Base-by-base conservation (phyloP, 2,329 filamentous ascomycete genomes). In the Calonectria honghensis region DNA sequence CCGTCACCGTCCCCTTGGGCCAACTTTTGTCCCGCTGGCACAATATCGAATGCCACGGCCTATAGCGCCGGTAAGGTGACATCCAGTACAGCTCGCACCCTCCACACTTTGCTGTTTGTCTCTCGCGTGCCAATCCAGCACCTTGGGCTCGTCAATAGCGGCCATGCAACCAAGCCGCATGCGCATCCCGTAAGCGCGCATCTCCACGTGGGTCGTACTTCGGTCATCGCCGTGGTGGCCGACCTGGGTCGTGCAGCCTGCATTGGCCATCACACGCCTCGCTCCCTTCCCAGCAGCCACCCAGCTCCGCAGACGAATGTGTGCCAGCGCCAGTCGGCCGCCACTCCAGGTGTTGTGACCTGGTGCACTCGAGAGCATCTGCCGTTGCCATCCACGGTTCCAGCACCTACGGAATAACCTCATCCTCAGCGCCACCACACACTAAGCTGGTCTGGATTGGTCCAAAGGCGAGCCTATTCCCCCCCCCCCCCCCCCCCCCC, bases 191-290 rank as follows among this genome's bases (percentile, higher is more conserved):
- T 78, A 80, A 80, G 79, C 78, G 74, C 75, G 74, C 68, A 76
- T 76, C 77, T 75, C 79, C 79, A 80, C 79, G 78, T 81, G 79
- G 79, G 77, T 75, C 77, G 51, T 70, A 73, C 70, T 74, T 77
- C 79, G 79, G 79, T 71, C 78, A 76, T 80, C 74, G 61, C 79
- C 79, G 79, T 79, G 51, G 66, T 74, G 70, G 72, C 72, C 41
- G 50, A 66, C 66, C 39, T 64, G 57, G 71, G 66, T 48, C 27
- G 31, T 66, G 66, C 66, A 39, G 24, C 27, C 65, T 72, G 45
- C 63, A 64, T 57, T 52, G 68, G 41, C 41, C 52, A 65, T 37
- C 63, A 31, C 48, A 50, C 54, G 18, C 70, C 24, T 24, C 64
- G 52, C 48, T 48, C 41, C 63, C 37, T 18, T 71, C 52, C 35